Conservation (phyloP, 805 yeast species). For the Candida sanyiensis region DNA sequence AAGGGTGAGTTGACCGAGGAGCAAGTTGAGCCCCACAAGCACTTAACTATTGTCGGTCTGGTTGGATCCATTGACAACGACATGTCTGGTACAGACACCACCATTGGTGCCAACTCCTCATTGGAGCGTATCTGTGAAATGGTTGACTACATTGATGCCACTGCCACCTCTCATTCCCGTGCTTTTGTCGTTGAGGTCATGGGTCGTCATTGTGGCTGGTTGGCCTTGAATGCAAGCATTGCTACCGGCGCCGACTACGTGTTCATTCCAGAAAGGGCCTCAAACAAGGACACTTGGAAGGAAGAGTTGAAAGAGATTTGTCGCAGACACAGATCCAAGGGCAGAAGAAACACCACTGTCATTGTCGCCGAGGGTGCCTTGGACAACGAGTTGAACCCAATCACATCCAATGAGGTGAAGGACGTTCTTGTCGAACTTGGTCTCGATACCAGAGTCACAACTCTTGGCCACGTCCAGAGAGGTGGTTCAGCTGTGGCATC, state of each 20-base stretch:
- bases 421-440: conserved; percentile 79
- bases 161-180: conserved; percentile 94
- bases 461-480: conserved; percentile 96
- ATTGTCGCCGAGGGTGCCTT: conserved; percentile 98
- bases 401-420: conserved; percentile 74
- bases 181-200: conserved; percentile 97
- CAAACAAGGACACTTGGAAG: conserved; percentile 68
- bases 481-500: conserved; percentile 98
- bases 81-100: conserved; percentile 94
- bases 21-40: conserved; percentile 55
- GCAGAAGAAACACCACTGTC: conserved; percentile 91
- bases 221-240: conserved; percentile 94
- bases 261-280: conserved; percentile 92
- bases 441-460: conserved; percentile 90
- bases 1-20: conserved; percentile 51
- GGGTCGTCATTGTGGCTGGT: conserved; percentile 99
- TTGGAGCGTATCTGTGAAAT: conserved; percentile 88
- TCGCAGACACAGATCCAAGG: conserved; percentile 72
- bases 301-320: conserved; percentile 73
- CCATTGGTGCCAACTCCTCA: conserved; percentile 94
- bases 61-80: conserved; percentile 98
- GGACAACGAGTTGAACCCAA: conserved; percentile 72
- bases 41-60: conserved; percentile 82
- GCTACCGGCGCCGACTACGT: conserved; percentile 95
- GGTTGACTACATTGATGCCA: conserved; percentile 95